Evolutionary conservation across 2,329 filamentous ascomycete species (phyloP).

Genomic region (Botrytis elliptica): DNA sequence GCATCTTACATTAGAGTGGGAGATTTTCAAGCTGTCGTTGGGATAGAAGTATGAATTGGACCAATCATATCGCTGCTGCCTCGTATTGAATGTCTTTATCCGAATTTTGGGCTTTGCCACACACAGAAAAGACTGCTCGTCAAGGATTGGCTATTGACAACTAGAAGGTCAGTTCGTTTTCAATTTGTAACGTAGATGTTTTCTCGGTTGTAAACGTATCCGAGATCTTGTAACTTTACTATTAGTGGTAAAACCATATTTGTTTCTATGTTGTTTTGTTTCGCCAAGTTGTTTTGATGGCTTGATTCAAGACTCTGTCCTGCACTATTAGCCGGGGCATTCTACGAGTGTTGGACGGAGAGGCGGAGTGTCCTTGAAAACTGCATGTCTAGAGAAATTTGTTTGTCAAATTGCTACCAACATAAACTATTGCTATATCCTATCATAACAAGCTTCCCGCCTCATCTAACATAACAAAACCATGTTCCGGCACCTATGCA

Average conservation of each 20-base stretch:
- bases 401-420: conserved; percentile 1
- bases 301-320: not conserved
- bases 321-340: not conserved
- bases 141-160: not conserved
- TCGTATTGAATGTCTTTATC: no score
- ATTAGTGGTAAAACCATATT: not conserved
- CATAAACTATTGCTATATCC: not conserved
- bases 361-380: no score
- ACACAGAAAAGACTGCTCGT: not conserved
- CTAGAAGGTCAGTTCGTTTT: not conserved
- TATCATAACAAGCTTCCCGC: not conserved
- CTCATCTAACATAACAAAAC: not conserved
- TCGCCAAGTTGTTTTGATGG: not conserved
- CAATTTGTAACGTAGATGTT: not conserved
- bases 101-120: not conserved
- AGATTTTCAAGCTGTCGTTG: no score
- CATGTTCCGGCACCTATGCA: conserved; percentile 10
- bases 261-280: not conserved
- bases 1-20: not conserved
- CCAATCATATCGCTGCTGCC: not conserved
- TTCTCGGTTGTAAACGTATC: not conserved
- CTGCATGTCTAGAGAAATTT: not conserved
- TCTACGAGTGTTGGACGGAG: no score
- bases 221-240: not conserved
- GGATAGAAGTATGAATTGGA: not conserved